Evolutionary conservation across 1,284 basidiomycete genomes (phyloP).

Genomic region (Ceratobasidium sp.): DNA sequence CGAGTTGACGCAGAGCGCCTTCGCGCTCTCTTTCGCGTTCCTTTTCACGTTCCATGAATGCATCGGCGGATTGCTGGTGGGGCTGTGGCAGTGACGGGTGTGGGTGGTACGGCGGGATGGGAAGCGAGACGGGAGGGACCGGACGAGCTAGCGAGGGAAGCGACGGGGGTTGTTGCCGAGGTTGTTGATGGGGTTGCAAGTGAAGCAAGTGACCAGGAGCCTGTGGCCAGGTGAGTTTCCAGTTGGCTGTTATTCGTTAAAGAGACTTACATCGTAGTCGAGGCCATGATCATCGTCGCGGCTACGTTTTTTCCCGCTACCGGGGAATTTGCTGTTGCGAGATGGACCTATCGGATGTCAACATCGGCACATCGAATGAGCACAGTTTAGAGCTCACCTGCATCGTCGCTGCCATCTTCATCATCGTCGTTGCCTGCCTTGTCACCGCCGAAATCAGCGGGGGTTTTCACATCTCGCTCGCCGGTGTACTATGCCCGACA

Average conservation of each 20-base stretch:
- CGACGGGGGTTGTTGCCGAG: background rate
- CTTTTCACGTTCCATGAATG: conserved; percentile 31
- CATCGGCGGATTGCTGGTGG: conserved; percentile 9
- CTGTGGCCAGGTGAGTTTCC: background rate
- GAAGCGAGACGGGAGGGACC: conserved; percentile 8
- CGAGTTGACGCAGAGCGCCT: conserved; percentile 34
- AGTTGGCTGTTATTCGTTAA: background rate
- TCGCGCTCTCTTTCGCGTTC: conserved; percentile 34
- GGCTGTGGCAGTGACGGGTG: background rate
- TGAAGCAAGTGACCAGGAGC: conserved; percentile 19
- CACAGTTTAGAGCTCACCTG: background rate
- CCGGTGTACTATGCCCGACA: conserved; percentile 55
- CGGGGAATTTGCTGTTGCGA: conserved; percentile 21
- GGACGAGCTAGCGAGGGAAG: conserved; percentile 23
- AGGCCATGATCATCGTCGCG: conserved; percentile 30
- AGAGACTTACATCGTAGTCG: conserved; percentile 19
- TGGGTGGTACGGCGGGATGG: conserved; percentile 10
- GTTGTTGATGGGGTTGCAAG: conserved; percentile 1
- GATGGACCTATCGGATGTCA: background rate
- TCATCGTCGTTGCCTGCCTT: conserved; percentile 51
- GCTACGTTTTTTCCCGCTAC: conserved; percentile 16
- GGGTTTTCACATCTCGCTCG: conserved; percentile 56
- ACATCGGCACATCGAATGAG: background rate
- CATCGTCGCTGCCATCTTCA: conserved; percentile 56
- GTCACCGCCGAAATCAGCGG: conserved; percentile 54